These are phyloP conservation scores for Fragaria nilgerrensis DNA, from an alignment of 306 rosid genomes.

Conservation along the genomic window DNA sequence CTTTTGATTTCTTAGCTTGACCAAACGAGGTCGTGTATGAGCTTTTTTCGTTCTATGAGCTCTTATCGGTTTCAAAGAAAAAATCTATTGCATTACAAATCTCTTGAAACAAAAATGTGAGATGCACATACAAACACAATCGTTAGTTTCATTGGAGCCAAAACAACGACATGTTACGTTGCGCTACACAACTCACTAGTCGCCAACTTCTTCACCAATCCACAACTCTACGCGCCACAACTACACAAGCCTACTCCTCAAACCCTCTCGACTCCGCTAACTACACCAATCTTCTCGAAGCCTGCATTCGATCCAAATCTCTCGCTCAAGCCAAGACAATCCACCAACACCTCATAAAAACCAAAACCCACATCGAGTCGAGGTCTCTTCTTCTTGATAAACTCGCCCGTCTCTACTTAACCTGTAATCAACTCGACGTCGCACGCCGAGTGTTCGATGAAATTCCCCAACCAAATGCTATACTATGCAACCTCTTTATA, in stretches of 20 bases:
- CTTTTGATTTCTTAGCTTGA: no score
- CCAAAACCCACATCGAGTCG: neutral
- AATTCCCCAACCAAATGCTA: constrained; percentile 29
- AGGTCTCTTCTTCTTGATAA: constrained; percentile 13
- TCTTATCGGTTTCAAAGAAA: no score
- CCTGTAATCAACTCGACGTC: constrained; percentile 14
- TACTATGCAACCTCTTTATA: constrained; percentile 27
- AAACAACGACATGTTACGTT: constrained; percentile 7
- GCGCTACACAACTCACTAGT: constrained; percentile 3
- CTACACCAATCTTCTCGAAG: constrained; percentile 17
- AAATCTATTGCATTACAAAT: no score
- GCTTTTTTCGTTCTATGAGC: no score
- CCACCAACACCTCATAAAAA: constrained; percentile 17
- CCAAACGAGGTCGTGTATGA: no score
- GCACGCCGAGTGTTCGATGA: constrained; percentile 29
- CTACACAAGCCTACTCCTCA: neutral
- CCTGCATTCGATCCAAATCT: constrained; percentile 20
- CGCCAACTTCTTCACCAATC: neutral
- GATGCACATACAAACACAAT: no score
- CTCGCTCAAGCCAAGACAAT: constrained; percentile 22
- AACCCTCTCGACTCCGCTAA: neutral
- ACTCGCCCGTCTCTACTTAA: constrained; percentile 8
- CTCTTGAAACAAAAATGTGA: no score
- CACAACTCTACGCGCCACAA: neutral
- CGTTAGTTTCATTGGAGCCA: no score